phyloP scores from a whole-genome alignment of 768 basidiomycete species.

The Mycena capillaripes region DNA sequence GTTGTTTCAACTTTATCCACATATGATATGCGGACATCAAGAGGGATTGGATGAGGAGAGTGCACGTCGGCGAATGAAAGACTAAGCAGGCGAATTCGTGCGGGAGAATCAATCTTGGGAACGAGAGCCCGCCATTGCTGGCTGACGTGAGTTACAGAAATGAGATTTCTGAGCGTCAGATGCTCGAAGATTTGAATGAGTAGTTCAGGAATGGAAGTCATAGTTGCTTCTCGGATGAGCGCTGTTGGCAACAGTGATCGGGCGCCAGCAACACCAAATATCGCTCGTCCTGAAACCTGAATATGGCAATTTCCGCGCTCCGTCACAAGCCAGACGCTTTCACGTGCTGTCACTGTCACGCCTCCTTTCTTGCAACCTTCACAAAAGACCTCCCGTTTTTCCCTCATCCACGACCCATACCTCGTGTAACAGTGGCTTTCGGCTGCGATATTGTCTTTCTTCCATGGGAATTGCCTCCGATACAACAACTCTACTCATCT shows the following conservation, averaged over 20 bases:
- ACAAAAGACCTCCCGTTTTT: no score
- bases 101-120: slow-evolving; percentile 23
- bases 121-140: slow-evolving; percentile 27
- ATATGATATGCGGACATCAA: slow-evolving; percentile 5
- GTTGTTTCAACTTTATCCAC: slow-evolving; percentile 18
- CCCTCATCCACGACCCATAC: no score
- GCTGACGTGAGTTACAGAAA: slow-evolving; percentile 20
- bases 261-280: no score
- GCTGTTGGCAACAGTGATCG: background rate
- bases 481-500: no score
- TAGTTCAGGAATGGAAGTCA: slow-evolving; percentile 11
- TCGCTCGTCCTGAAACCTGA: no score
- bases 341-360: background rate
- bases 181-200: slow-evolving; percentile 19
- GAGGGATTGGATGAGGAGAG: background rate
- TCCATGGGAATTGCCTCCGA: no score
- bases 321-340: background rate
- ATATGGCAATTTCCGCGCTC: background rate
- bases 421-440: no score
- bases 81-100: slow-evolving; percentile 18
- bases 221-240: no score
- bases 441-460: no score
- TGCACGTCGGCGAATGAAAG: slow-evolving; percentile 3
- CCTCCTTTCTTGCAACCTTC: no score
- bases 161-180: slow-evolving; percentile 18